Conservation (phyloP, 495 filamentous ascomycete species). For the Penicillium bialowiezense region DNA sequence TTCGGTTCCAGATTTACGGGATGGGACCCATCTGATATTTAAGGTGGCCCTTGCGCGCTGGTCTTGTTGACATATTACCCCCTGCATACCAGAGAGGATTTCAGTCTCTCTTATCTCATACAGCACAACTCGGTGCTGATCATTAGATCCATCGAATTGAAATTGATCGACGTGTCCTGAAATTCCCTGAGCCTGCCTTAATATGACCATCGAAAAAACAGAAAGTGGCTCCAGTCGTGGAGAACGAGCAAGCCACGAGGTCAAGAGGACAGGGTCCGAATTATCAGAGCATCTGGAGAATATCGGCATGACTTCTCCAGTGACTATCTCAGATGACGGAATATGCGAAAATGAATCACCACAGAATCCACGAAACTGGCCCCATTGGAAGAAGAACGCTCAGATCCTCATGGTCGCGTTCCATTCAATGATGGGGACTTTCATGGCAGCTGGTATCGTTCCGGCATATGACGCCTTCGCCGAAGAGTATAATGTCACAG, state of each 20-base stretch:
- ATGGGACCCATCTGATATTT: background rate
- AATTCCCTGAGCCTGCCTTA: background rate
- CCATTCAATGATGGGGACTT: conserved; percentile 32
- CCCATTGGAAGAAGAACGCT: conserved; percentile 30
- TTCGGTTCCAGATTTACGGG: background rate
- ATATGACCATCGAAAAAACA: background rate
- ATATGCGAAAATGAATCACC: conserved; percentile 1
- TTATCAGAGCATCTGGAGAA: conserved; percentile 19
- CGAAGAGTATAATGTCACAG: conserved; percentile 21
- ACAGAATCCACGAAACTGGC: conserved; percentile 27
- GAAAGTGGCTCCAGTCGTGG: background rate
- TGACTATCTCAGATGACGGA: background rate
- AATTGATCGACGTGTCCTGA: background rate
- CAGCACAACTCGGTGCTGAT: too few relatives aligned
- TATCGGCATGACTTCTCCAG: background rate
- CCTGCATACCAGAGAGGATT: too few relatives aligned
- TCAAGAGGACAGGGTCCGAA: conserved; percentile 8
- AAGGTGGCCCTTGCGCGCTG: background rate
- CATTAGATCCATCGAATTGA: too few relatives aligned
- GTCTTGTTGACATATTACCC: too few relatives aligned
- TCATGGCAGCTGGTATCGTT: conserved; percentile 36
- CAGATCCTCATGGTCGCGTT: conserved; percentile 37
- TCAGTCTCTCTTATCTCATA: too few relatives aligned
- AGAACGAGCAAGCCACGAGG: background rate
- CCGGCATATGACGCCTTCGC: conserved; percentile 29